Conservation (phyloP, 257 asterid species). For the Rhazya stricta region DNA sequence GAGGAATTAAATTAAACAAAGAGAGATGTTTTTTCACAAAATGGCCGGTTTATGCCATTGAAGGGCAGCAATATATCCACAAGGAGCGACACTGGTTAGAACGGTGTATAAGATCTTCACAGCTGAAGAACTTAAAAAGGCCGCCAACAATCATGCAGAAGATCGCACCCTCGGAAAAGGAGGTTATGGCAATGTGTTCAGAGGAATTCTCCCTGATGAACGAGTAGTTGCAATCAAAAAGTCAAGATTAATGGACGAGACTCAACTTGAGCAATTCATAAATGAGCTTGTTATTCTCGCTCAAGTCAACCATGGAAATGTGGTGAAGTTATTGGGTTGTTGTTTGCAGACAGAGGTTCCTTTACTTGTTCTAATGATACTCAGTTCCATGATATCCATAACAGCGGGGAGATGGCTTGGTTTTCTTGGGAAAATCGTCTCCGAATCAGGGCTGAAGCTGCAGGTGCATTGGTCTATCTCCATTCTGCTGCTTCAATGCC, state of each 20-base stretch:
- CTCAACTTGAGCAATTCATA: constrained; percentile 63
- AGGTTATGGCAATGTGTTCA: constrained; percentile 68
- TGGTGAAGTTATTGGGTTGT: constrained; percentile 67
- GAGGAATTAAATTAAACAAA: background rate
- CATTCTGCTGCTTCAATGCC: constrained; percentile 65
- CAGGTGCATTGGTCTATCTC: constrained; percentile 61
- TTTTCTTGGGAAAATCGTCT: constrained; percentile 55
- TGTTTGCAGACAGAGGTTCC: constrained; percentile 75
- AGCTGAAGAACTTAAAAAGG: constrained; percentile 47
- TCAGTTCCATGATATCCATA: constrained; percentile 47
- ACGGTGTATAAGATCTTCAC: constrained; percentile 43
- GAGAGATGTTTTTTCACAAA: background rate
- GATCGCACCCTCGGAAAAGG: constrained; percentile 65
- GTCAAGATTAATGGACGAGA: constrained; percentile 47
- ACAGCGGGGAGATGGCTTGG: constrained; percentile 18
- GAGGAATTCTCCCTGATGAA: constrained; percentile 50
- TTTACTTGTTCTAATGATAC: constrained; percentile 60
- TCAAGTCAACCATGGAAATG: constrained; percentile 65
- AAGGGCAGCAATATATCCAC: background rate
- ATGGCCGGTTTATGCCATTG: background rate
- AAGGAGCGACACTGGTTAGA: background rate
- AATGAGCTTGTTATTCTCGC: constrained; percentile 74
- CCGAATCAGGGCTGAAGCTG: constrained; percentile 58
- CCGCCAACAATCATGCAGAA: constrained; percentile 49
- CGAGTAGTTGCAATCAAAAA: constrained; percentile 62